Evolutionary conservation across 202 grass and related monocot genomes (phyloP), one percentile per base, ranked within the genome.

Genomic region (Zizania palustris): DNA sequence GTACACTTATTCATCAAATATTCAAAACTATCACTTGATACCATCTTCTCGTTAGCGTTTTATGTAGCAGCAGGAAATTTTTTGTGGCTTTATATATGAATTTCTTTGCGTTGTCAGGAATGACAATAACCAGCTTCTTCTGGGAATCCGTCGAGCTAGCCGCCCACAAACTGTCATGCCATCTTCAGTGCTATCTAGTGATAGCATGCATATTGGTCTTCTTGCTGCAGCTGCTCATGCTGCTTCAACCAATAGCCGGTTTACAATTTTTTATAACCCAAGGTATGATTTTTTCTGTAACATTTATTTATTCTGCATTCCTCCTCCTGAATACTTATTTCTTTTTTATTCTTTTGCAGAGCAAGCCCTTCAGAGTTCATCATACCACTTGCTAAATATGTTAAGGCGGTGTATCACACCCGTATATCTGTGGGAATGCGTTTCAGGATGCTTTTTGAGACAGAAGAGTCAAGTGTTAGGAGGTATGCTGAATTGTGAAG

Each of bases 401-500:
- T 99, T 14, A 99, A 99, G 83, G 92, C 96, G 22, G 92, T 91
- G 58, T 99, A 99, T 81, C 96, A 96, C 77, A 96, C 96, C 34
- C 96, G 96, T 60, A 88, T 99, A 69, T 99, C 96, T 20, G 92
- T 99, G 60, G 96, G 96, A 33, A 99, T 99, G 92, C 96, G 96
- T 42, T 99, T 99, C 78, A 79, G 96, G 76, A 99, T 99, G 96
- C 96, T 99, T 84, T 99, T 99, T 80, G 96, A 99, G 85, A 99
- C 96, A 45, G 96, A 99, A 80, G 96, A 99, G 16, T 99, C 96
- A 19, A 99, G 96, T 66, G 92, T 99, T 70, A 80, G 96, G 60
- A 82, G 96, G 96, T 96, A 81, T 65, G 66, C 44, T 8, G 36
- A 72, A 68, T n/a, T 64, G 1, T 48, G 43, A 69, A 46, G 6